phyloP scores from a whole-genome alignment of 139 green algal genomes.

The Trebouxia sp. region DNA sequence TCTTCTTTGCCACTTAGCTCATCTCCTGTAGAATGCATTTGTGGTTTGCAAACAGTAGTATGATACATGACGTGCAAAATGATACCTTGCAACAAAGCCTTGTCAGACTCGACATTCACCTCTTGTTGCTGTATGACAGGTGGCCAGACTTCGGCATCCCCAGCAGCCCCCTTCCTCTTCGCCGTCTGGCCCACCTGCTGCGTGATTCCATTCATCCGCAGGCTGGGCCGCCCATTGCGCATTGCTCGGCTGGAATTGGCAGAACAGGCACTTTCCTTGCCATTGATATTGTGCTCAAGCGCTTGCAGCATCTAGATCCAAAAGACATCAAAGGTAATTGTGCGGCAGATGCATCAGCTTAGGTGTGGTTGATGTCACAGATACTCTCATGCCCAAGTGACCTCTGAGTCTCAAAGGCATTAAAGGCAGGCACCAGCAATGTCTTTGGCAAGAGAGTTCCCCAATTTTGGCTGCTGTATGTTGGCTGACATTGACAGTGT shows the following conservation, averaged over 20 bases:
- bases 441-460: background rate
- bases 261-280: conserved; percentile 83
- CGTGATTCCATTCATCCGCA: background rate
- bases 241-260: conserved; percentile 85
- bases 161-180: conserved; percentile 43
- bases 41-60: too few species aligned
- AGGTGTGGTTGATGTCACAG: too few species aligned
- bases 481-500: too few species aligned
- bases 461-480: background rate
- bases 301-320: conserved; percentile 50
- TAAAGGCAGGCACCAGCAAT: background rate
- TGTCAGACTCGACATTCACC: too few species aligned
- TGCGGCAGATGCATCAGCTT: too few species aligned
- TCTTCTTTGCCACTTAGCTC: conserved; percentile 49
- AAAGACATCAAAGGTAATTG: conserved; percentile 9
- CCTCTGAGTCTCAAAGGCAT: too few species aligned
- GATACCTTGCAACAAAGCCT: too few species aligned
- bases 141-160: conserved; percentile 79
- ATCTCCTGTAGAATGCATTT: conserved; percentile 42
- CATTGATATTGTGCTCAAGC: conserved; percentile 73
- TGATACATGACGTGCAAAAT: too few species aligned
- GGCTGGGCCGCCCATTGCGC: conserved; percentile 53
- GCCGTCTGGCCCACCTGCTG: conserved; percentile 48
- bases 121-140: background rate
- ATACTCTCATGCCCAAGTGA: too few species aligned